Percentiles rank a stretch among this genome's conserved stretches.
These are phyloP conservation scores for Rheum nobile DNA, from an alignment of 148 eudicot species.

Conservation along the genomic window DNA sequence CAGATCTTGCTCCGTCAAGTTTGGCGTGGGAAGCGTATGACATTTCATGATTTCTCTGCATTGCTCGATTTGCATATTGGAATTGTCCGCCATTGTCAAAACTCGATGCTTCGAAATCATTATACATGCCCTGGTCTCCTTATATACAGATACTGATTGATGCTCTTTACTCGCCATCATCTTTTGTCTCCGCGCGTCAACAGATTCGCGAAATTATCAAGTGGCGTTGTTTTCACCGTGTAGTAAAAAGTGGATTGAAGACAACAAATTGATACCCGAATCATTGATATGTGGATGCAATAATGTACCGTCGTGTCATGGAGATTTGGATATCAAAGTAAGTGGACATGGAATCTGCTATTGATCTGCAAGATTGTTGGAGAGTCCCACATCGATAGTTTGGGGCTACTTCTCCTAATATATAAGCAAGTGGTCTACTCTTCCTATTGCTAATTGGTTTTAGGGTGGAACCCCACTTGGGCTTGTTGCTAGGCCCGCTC, in stretches of 20 bases:
- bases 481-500: too few relatives aligned
- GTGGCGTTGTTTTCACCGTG: not conserved
- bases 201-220: not conserved
- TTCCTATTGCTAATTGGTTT: too few relatives aligned
- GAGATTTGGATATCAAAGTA: not conserved
- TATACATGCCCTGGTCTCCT: not conserved
- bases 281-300: not conserved
- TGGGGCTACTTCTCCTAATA: too few relatives aligned
- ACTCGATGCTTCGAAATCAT: not conserved
- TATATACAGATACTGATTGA: not conserved
- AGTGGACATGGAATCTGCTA: not conserved
- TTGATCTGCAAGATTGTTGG: not conserved
- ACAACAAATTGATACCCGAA: not conserved
- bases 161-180: not conserved
- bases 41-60: conserved; percentile 1
- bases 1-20: conserved; percentile 4
- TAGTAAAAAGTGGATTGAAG: not conserved
- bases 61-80: not conserved
- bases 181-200: not conserved
- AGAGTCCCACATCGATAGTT: too few relatives aligned
- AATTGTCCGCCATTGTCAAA: not conserved
- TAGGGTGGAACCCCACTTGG: too few relatives aligned
- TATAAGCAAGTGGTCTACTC: too few relatives aligned
- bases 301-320: not conserved
- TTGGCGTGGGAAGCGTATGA: not conserved